Evolutionary conservation across 148 eudicot species (phyloP), one percentile per base, ranked within the genome.

Genomic region (Fagopyrum esculentum): DNA sequence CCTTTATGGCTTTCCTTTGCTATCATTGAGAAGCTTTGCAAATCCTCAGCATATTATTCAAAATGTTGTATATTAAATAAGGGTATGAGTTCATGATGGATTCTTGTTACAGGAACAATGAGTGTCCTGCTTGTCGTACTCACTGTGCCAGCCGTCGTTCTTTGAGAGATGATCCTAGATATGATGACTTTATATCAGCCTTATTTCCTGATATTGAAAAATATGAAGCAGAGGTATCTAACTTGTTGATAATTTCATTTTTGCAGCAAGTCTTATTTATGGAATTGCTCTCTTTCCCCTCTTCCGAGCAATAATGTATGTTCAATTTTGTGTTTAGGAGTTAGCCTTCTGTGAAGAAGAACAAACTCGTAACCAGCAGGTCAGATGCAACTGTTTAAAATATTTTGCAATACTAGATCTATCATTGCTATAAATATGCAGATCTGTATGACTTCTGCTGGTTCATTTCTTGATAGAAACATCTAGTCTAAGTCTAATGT

Each of bases 81-180:
- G 69, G 22, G 40, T 29, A 61, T 61, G 68, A 61, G 68, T 10
- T 61, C 68, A 29, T 26, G 5, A 61, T 4, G 43, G 68, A 61
- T 61, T 9, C 35, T 59, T 51, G 17, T 49, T 43, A 29, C 87
- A 91, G 97, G 81, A 91, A 91, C 75, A 91, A 91, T 60, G 97
- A 91, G 76, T 91, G 97, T 66, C 97, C 97, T 43, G 89, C 97
- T 78, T 91, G 97, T 78, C 93, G 97, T 69, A 89, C 87, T 15
- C 97, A 91, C 76, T 91, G 97, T 86, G 93, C 97, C 50, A 91
- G 97, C 84, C 93, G 97, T 26, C 87, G 97, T 71, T 91, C 97
- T 60, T 75, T 91, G 77, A 83, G 93, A 78, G 97, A 91, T 73
- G 97, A 91, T 81, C 93, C 97, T 49, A 89, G 85, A 78, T 91